Conservation (phyloP, 2,329 filamentous ascomycete genomes). For the Fusarium tanahbumbuense region DNA sequence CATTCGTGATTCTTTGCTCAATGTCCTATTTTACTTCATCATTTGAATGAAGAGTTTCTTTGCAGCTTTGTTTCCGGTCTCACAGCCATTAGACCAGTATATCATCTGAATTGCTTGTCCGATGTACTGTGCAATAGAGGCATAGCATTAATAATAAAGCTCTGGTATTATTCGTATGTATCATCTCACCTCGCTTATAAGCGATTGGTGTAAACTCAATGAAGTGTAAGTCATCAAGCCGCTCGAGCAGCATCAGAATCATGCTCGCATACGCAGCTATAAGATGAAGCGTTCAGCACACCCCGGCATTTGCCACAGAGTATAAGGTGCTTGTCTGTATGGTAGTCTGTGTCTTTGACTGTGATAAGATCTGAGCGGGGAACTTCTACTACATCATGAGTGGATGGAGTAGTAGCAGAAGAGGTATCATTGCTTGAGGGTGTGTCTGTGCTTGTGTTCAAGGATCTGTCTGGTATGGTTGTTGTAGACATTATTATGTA, state of each 20-base stretch:
- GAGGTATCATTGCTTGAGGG: not conserved
- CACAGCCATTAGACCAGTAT: no score
- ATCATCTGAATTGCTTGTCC: no score
- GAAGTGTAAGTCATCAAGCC: constrained; percentile 4
- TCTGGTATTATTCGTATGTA: not conserved
- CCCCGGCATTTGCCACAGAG: constrained; percentile 28
- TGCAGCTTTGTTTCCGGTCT: no score
- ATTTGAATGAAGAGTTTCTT: no score
- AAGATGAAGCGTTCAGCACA: constrained; percentile 13
- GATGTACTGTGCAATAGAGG: no score
- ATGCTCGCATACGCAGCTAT: constrained; percentile 23
- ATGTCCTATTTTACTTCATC: no score
- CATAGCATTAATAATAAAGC: not conserved
- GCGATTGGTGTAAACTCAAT: not conserved
- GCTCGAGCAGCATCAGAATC: constrained; percentile 25
- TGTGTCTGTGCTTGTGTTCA: not conserved
- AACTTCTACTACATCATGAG: constrained; percentile 22
- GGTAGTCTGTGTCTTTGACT: constrained; percentile 17
- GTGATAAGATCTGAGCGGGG: constrained; percentile 20
- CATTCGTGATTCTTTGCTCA: no score
- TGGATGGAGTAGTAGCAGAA: constrained; percentile 2
- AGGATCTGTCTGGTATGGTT: not conserved
- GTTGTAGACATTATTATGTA: constrained; percentile 15
- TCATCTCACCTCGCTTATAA: not conserved
- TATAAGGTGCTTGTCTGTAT: constrained; percentile 17